Base-by-base conservation (phyloP, 2,329 filamentous ascomycete genomes). In the Fusarium napiforme region DNA sequence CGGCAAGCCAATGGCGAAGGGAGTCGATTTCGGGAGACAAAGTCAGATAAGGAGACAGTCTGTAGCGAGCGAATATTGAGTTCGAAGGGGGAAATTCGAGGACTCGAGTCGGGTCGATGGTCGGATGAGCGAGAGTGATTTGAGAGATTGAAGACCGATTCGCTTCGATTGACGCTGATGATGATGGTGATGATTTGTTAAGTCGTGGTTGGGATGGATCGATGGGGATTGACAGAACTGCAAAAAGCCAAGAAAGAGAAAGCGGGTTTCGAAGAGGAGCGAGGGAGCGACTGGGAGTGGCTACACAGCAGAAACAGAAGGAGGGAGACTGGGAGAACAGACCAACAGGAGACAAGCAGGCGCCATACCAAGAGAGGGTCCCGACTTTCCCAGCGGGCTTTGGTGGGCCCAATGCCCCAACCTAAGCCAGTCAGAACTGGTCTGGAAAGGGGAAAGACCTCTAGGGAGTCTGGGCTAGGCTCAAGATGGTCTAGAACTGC, bases 331-430 rank as follows among this genome's bases (percentile, higher is more conserved):
- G 60, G 64, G 63, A 73, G 37, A 47, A 36, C 56, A 45, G 61
- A 42, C 75, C 75, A 77, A 77, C 71, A 69, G 73, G 64, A 77
- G 64, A 68, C 64, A 42, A 71, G 64, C 57, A 73, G 49, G 62
- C 64, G 66, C 64, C 74, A 65, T 69, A 59, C 58, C 58, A 59
- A 61, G 60, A 52, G 57, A 71, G 69, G 58, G 58, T 64, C 49
- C 52, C 65, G 23, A 64, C 55, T 64, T 57, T 43, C 53, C 56
- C 43, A 60, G 69, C 63, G 67, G 52, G 71, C 34, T 72, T 34
- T 9, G 50, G 71, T 63, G 71, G 71, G 11, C 30, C 60, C 58
- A 23, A 8, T 5, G 16, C 23, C 26, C 37, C 39, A 14, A 9
- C 9, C 7, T 19, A 19, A 45, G 39, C 70, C 70, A 72, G 52